Evolutionary conservation across 768 basidiomycete species (phyloP).

Genomic region (Cystobasidium tubakii): DNA sequence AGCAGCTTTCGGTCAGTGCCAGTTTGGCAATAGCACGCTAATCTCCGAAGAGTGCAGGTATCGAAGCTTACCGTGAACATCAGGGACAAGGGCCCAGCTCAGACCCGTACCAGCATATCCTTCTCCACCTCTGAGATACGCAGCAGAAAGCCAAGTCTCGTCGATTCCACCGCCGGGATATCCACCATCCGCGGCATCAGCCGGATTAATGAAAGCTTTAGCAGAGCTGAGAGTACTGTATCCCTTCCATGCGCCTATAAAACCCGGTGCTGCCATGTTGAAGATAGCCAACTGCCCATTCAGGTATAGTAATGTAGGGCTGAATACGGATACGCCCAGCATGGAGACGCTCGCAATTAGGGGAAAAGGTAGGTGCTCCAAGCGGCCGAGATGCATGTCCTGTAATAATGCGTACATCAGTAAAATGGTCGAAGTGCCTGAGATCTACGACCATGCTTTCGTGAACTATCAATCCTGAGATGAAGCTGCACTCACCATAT

Average conservation of each 20-base stretch:
- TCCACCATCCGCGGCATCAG: constrained; percentile 4
- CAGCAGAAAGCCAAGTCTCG: constrained; percentile 24
- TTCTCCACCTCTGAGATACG: constrained; percentile 7
- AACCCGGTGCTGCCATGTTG: constrained; percentile 26
- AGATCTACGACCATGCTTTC: no score
- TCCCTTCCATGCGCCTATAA: constrained; percentile 15
- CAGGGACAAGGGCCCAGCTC: constrained; percentile 25
- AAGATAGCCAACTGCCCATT: constrained; percentile 15
- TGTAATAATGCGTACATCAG: not conserved
- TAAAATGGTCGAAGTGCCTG: no score
- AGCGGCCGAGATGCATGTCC: constrained; percentile 27
- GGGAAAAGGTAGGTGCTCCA: constrained; percentile 16
- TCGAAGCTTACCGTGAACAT: constrained; percentile 24
- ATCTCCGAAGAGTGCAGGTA: not conserved
- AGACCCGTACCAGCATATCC: constrained; percentile 20
- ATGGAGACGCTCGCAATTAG: constrained; percentile 18
- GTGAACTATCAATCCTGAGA: no score
- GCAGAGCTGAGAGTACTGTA: not conserved
- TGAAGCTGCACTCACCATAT: constrained; percentile 24
- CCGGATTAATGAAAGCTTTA: constrained; percentile 3
- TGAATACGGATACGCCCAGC: not conserved
- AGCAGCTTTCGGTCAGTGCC: not conserved
- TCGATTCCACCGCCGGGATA: constrained; percentile 18
- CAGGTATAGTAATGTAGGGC: constrained; percentile 10
- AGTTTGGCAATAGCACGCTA: not conserved